Conservation (phyloP, 331 rosid genomes). For the Malus hybrid region DNA sequence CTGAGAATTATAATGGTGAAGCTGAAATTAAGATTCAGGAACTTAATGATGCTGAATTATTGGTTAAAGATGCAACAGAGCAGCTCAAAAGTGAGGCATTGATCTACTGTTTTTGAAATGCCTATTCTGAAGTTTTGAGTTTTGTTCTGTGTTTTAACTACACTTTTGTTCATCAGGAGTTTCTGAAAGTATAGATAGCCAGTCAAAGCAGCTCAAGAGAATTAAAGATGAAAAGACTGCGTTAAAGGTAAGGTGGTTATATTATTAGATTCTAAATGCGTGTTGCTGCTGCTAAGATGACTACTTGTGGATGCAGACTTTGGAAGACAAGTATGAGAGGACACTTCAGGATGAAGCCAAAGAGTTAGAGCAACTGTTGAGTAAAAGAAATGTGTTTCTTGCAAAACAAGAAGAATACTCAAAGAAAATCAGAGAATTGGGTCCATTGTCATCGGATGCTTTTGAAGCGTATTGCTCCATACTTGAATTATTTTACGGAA, state of each 20-base stretch:
- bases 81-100: constrained; percentile 70
- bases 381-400: constrained; percentile 60
- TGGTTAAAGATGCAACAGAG: constrained; percentile 63
- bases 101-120: constrained; percentile 10
- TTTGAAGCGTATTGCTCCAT: constrained; percentile 61
- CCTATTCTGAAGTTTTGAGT: constrained; percentile 2
- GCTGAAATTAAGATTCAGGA: constrained; percentile 65
- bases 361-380: constrained; percentile 72
- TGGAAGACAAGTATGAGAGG: constrained; percentile 73
- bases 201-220: constrained; percentile 45
- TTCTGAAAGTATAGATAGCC: constrained; percentile 50
- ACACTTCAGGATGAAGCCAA: constrained; percentile 93
- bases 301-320: constrained; percentile 44
- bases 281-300: constrained; percentile 23
- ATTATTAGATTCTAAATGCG: constrained; percentile 16
- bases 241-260: constrained; percentile 54
- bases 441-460: constrained; percentile 90
- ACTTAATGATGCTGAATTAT: constrained; percentile 56
- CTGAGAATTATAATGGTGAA: constrained; percentile 51
- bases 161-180: constrained; percentile 50
- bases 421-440: constrained; percentile 84
- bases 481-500: constrained; percentile 5
- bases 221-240: constrained; percentile 72
- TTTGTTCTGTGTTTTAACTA: constrained; percentile 22
- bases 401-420: constrained; percentile 87